Conservation (phyloP, 2,329 filamentous ascomycete species). For the Periconia macrospinosa region DNA sequence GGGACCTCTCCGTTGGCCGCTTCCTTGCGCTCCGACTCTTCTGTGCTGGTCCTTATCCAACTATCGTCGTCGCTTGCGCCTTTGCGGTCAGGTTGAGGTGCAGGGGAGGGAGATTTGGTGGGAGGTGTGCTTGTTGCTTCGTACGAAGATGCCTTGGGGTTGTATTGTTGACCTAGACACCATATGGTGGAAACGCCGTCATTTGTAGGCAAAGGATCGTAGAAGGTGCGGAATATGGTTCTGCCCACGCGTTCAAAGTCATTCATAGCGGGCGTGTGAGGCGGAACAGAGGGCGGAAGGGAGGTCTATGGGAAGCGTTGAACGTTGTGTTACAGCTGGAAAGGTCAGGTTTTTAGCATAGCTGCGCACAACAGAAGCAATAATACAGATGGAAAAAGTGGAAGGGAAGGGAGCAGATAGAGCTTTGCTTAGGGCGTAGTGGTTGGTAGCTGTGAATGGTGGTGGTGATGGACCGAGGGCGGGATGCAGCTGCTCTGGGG, state of each 20-base stretch:
- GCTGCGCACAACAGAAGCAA: neutral
- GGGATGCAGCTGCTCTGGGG: neutral
- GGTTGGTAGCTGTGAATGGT: neutral
- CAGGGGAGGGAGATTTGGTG: conserved; percentile 18
- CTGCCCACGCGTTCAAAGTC: conserved; percentile 75
- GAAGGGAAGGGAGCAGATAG: neutral
- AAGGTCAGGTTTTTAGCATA: neutral
- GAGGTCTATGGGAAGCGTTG: neutral
- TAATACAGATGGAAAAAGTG: neutral
- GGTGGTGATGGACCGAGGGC: neutral
- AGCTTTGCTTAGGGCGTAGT: neutral
- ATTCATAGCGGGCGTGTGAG: conserved; percentile 52
- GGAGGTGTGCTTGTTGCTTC: conserved; percentile 14
- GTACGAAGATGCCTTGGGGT: conserved; percentile 25
- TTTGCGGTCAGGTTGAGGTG: conserved; percentile 26
- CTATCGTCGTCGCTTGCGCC: conserved; percentile 37
- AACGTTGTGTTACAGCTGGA: neutral
- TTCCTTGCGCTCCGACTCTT: conserved; percentile 70
- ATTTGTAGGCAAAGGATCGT: conserved; percentile 87
- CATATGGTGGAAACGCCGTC: conserved; percentile 75
- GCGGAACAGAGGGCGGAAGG: neutral
- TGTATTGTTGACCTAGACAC: conserved; percentile 72
- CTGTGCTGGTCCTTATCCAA: conserved; percentile 69
- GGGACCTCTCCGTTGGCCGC: conserved; percentile 38
- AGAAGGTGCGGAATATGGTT: conserved; percentile 86